Percentiles rank a stretch among this genome's conserved stretches.
phyloP scores from a whole-genome alignment of 164 flowering plant genomes.

The Vitis amurensis region DNA sequence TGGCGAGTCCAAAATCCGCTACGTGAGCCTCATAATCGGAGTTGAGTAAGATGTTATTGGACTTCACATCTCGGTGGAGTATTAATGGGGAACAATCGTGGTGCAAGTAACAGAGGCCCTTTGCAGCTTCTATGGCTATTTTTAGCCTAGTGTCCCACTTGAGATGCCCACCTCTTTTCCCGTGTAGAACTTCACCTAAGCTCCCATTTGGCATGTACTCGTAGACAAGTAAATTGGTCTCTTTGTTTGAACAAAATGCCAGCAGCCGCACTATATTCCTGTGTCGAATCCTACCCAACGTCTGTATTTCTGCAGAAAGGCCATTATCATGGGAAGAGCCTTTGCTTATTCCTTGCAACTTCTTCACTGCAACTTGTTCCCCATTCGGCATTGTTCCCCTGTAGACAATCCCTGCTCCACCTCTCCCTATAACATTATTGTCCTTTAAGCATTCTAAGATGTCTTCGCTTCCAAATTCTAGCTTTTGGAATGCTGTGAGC shows the following conservation, averaged over 20 bases:
- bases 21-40: slow-evolving; percentile 75
- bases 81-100: slow-evolving; percentile 78
- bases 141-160: slow-evolving; percentile 65
- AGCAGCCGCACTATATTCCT: slow-evolving; percentile 65
- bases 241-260: slow-evolving; percentile 63
- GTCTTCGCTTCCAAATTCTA: slow-evolving; percentile 52
- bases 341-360: slow-evolving; percentile 45
- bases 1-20: slow-evolving; percentile 83
- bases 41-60: slow-evolving; percentile 69
- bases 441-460: slow-evolving; percentile 68
- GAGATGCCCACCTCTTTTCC: slow-evolving; percentile 54
- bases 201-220: slow-evolving; percentile 88
- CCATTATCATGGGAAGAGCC: slow-evolving; percentile 74
- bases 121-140: slow-evolving; percentile 72
- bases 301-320: slow-evolving; percentile 63
- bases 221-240: slow-evolving; percentile 67
- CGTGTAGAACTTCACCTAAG: slow-evolving; percentile 73
- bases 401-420: slow-evolving; percentile 80
- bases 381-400: slow-evolving; percentile 60
- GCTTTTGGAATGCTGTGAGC: slow-evolving; percentile 66
- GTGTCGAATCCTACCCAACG: slow-evolving; percentile 65
- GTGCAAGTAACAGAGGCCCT: slow-evolving; percentile 73
- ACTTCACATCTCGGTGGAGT: slow-evolving; percentile 75
- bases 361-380: slow-evolving; percentile 67
- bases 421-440: slow-evolving; percentile 65